Base-by-base conservation (phyloP, 2,329 filamentous ascomycete genomes). In the Orbilia brochopaga region DNA sequence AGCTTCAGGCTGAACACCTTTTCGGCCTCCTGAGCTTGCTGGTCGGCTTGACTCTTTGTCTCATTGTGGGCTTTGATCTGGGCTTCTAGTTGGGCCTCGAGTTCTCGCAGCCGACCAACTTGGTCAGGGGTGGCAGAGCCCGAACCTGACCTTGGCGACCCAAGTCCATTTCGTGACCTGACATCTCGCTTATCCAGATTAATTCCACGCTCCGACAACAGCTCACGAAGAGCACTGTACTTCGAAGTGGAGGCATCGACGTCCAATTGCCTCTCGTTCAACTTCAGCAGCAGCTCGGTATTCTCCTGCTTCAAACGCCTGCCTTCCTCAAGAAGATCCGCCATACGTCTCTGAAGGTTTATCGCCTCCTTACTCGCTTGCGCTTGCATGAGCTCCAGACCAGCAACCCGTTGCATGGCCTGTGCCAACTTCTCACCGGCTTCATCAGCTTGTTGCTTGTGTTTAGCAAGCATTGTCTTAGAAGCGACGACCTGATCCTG, bases 361-460 rank as follows among this genome's bases (percentile, higher is more conserved):
- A 99, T 87, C 54, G 92, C 92, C 79, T 99, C 95, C 50, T 94
- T 87, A 79, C 92, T 97, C 2, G 92, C 90, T 80, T 99, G 94
- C 78, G 99, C 94, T 80, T 99, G 94, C 79, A 97, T 97, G 27
- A 92, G 91, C 79, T 99, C 94, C 2, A 99, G 85, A 5, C 94
- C 94, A 3, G 94, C 95, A 79, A 99, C 97, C 46, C 94, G 88
- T 81, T 97, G 95, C 80, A 99, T 95, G 2, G 94, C 94, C 67
- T 89, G 89, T 59, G 94, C 89, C 59, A 99, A 83, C 78, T 92
- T 95, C 78, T 97, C 92, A 0, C 91, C 89, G 1, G 92, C 92
- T 24, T 84, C 81, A 79, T 99, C 91, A 0, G 92, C 93, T 69
- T 95, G 92, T 72, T 88, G 85, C 79, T 97, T 92, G 76, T 96